phyloP scores from a whole-genome alignment of 306 rosid genomes.

The Medicago lupulina region DNA sequence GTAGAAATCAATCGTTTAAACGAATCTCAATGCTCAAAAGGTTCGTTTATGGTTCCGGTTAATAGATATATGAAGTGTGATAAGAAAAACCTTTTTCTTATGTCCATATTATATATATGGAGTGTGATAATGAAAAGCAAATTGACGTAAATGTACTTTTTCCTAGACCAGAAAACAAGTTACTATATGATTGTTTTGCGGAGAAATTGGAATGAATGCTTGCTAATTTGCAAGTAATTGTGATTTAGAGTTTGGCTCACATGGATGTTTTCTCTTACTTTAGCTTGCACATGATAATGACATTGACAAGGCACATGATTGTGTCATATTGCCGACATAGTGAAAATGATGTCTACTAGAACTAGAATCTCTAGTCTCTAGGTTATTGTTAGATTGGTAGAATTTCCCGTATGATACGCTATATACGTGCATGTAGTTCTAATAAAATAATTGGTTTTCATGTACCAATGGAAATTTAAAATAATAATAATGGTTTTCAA shows the following conservation, averaged over 20 bases:
- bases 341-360: neutral
- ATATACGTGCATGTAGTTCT: neutral
- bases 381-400: neutral
- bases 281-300: slow-evolving; percentile 26
- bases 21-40: neutral
- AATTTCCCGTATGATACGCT: neutral
- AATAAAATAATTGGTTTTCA: neutral
- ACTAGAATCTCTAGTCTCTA: neutral
- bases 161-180: slow-evolving; percentile 5
- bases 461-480: too few species aligned
- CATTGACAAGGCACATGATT: slow-evolving; percentile 44
- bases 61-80: neutral
- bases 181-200: slow-evolving; percentile 1
- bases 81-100: neutral
- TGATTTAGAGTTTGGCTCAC: slow-evolving; percentile 15
- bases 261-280: slow-evolving; percentile 22
- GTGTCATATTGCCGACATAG: slow-evolving; percentile 33
- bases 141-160: neutral
- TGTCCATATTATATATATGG: neutral
- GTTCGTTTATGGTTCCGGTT: too few species aligned
- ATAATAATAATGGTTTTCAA: neutral
- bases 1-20: neutral
- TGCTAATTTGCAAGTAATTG: neutral
- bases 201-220: neutral
- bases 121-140: slow-evolving; percentile 10